Evolutionary conservation across 2,329 filamentous ascomycete genomes (phyloP).

Genomic region (Westerdykella ornata): DNA sequence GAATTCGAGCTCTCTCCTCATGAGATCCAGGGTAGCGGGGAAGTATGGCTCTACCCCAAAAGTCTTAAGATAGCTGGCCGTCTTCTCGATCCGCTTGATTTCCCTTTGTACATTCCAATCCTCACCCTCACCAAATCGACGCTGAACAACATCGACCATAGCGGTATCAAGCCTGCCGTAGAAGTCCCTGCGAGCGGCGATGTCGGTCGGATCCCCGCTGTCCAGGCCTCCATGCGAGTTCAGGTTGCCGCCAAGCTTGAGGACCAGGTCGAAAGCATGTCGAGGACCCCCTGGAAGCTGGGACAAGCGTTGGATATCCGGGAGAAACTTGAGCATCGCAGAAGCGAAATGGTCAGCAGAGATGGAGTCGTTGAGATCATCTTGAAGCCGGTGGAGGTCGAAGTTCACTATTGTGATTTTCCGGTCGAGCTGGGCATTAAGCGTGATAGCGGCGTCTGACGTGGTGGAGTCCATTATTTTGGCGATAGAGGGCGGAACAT

Average conservation of each 20-base stretch:
- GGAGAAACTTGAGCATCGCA: conserved; percentile 51
- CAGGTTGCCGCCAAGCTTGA: conserved; percentile 51
- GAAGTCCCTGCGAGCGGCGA: conserved; percentile 45
- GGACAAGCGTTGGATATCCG: conserved; percentile 47
- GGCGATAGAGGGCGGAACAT: conserved; percentile 48
- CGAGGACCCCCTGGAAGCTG: conserved; percentile 44
- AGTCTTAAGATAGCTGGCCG: conserved; percentile 46
- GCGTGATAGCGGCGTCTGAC: conserved; percentile 45
- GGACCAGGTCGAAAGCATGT: conserved; percentile 49
- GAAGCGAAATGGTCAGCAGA: conserved; percentile 48
- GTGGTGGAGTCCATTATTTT: conserved; percentile 48
- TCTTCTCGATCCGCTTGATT: conserved; percentile 53
- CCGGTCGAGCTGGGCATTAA: conserved; percentile 52
- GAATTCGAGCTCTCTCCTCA: conserved; percentile 40
- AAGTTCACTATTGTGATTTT: conserved; percentile 54
- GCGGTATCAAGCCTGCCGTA: conserved; percentile 44
- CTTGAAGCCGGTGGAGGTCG: conserved; percentile 50
- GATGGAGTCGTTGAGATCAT: conserved; percentile 50
- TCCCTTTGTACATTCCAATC: conserved; percentile 48
- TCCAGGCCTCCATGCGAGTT: conserved; percentile 50
- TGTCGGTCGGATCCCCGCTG: conserved; percentile 43
- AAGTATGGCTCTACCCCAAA: conserved; percentile 51
- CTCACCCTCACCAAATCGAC: conserved; percentile 47
- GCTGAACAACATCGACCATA: conserved; percentile 49
- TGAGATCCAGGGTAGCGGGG: conserved; percentile 46